These are phyloP conservation scores for Chaetomium fimeti DNA, from an alignment of 495 filamentous ascomycete species.

Conservation along the genomic window DNA sequence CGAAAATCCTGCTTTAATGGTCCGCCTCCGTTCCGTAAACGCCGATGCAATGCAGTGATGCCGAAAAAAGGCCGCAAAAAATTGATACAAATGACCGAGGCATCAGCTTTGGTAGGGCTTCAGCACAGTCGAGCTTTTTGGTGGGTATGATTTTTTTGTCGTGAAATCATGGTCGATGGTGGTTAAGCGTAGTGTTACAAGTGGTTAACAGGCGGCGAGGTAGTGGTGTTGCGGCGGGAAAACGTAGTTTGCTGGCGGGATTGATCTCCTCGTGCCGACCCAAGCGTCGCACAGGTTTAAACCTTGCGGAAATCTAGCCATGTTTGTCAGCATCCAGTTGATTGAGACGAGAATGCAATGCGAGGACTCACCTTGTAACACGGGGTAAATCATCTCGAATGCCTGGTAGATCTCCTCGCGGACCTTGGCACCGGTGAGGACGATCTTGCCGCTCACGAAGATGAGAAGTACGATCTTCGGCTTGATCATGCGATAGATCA, in stretches of 20 bases:
- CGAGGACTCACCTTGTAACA: constrained; percentile 72
- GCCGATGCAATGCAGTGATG: constrained; percentile 57
- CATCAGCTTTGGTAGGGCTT: constrained; percentile 8
- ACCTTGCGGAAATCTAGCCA: constrained; percentile 51
- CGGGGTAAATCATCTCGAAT: constrained; percentile 98
- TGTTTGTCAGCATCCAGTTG: constrained; percentile 22
- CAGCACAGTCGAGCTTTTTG: constrained; percentile 19
- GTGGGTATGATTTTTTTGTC: constrained; percentile 38
- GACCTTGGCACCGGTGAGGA: constrained; percentile 96
- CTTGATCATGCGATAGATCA: constrained; percentile 99
- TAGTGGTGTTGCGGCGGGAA: constrained; percentile 24
- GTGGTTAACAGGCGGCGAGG: constrained; percentile 21
- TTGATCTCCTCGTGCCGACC: constrained; percentile 10
- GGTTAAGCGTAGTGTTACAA: constrained; percentile 49
- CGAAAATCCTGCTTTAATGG: constrained; percentile 35
- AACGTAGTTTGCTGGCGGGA: background rate
- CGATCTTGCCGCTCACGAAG: constrained; percentile 98
- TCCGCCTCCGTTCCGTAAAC: constrained; percentile 34
- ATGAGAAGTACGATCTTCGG: constrained; percentile 99
- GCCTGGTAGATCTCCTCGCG: constrained; percentile 98
- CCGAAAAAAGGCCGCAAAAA: constrained; percentile 29
- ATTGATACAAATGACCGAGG: constrained; percentile 37
- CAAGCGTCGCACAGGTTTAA: constrained; percentile 30
- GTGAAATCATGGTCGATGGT: constrained; percentile 50
- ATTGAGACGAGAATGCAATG: background rate